phyloP scores from a whole-genome alignment of 345 rosid genomes.

The Citrus sp. region DNA sequence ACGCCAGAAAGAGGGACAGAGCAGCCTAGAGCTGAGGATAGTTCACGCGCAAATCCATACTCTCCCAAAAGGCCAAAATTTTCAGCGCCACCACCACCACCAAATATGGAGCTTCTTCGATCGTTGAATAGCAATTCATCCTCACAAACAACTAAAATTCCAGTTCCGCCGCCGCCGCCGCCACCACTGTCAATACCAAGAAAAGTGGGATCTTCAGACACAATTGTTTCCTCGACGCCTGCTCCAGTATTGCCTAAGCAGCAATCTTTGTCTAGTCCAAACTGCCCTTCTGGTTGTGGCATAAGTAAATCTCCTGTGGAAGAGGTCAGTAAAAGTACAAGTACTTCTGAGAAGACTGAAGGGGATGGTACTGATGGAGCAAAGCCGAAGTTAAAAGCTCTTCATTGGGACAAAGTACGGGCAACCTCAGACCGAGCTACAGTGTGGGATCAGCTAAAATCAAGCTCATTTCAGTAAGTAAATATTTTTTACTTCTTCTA shows the following conservation, averaged over 20 bases:
- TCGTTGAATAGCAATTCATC: conserved; percentile 43
- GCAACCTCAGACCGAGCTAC: conserved; percentile 97
- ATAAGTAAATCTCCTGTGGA: conserved; percentile 27
- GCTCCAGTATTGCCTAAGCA: conserved; percentile 25
- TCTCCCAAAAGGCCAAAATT: conserved; percentile 57
- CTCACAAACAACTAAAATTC: conserved; percentile 29
- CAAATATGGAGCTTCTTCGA: conserved; percentile 77
- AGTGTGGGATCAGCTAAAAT: conserved; percentile 97
- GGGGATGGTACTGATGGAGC: conserved; percentile 69
- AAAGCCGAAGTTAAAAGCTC: conserved; percentile 79
- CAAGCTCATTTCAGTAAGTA: conserved; percentile 96
- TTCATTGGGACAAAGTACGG: conserved; percentile 98
- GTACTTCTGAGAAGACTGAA: conserved; percentile 50
- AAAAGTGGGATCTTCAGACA: conserved; percentile 33
- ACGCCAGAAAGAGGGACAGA: conserved; percentile 6
- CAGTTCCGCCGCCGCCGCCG: conserved; percentile 49
- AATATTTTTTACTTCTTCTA: neutral
- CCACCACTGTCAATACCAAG: conserved; percentile 43
- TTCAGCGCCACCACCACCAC: conserved; percentile 43
- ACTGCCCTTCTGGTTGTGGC: conserved; percentile 19
- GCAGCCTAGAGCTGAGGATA: conserved; percentile 14
- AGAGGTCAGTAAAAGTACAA: conserved; percentile 29
- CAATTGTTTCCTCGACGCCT: conserved; percentile 28
- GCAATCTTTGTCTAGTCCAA: conserved; percentile 45
- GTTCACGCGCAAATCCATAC: conserved; percentile 20